A percentile compares a stretch with the other conserved stretches of the same genome.
Conservation (phyloP, 192 early-diverging fungal species). For the Glomus cerebriforme region DNA sequence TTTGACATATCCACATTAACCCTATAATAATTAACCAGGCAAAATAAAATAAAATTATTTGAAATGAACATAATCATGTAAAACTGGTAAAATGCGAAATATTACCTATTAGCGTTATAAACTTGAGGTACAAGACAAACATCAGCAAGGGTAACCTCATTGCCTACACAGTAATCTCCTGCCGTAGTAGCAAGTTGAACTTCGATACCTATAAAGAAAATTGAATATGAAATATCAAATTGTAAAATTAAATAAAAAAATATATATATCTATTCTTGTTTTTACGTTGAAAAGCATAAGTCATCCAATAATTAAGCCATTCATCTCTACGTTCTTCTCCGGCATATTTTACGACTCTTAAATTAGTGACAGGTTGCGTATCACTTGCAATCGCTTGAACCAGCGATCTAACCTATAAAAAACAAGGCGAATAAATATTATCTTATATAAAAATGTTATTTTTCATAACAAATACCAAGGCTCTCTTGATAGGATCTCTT, state of each 20-base stretch:
- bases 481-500: constrained; percentile 61
- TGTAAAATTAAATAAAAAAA: neutral
- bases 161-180: constrained; percentile 77
- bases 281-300: constrained; percentile 63
- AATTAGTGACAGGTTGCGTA: constrained; percentile 88
- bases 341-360: constrained; percentile 67
- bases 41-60: neutral
- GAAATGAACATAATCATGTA: neutral
- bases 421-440: constrained; percentile 1
- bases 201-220: constrained; percentile 34
- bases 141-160: constrained; percentile 85
- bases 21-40: constrained; percentile 31
- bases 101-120: constrained; percentile 74
- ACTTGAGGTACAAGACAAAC: constrained; percentile 76
- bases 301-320: constrained; percentile 61
- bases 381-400: constrained; percentile 74
- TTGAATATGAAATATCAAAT: neutral
- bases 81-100: neutral
- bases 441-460: neutral
- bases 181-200: constrained; percentile 57
- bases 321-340: constrained; percentile 56
- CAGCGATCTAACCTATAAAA: constrained; percentile 67
- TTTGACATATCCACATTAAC: constrained; percentile 68
- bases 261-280: neutral
- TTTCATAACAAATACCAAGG: constrained; percentile 43